Evolutionary conservation across 768 basidiomycete genomes (phyloP).

Genomic region (Macrolepiota fuliginosa): DNA sequence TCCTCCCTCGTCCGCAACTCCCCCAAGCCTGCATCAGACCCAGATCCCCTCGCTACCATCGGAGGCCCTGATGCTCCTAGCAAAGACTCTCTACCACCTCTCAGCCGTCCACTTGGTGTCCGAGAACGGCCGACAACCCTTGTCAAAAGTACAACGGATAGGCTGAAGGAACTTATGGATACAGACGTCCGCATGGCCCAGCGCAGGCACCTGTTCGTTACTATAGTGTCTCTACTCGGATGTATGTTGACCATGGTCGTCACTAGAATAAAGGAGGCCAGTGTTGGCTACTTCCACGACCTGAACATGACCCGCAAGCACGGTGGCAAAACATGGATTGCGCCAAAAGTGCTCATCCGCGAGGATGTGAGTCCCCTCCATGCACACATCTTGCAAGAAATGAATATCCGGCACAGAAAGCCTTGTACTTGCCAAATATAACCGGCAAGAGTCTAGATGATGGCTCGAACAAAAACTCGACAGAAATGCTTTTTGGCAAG

Average conservation of each 20-base stretch:
- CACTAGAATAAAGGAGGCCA: slow-evolving; percentile 46
- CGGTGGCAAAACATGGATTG: slow-evolving; percentile 95
- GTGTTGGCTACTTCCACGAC: slow-evolving; percentile 89
- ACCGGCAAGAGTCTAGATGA: slow-evolving; percentile 64
- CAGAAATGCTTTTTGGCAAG: slow-evolving; percentile 70
- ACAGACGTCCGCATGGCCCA: slow-evolving; percentile 69
- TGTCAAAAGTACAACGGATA: slow-evolving; percentile 56
- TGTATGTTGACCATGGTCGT: not conserved
- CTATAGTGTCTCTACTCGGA: not conserved
- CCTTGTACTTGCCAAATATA: slow-evolving; percentile 89
- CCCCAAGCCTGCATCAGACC: not conserved
- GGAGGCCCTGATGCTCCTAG: slow-evolving; percentile 8
- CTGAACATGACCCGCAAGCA: slow-evolving; percentile 71
- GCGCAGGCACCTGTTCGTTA: slow-evolving; percentile 56
- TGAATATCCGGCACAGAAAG: slow-evolving; percentile 53
- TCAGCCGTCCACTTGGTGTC: slow-evolving; percentile 77
- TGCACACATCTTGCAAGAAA: not conserved
- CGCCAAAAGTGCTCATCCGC: slow-evolving; percentile 82
- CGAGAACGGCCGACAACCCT: slow-evolving; percentile 61
- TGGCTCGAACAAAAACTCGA: slow-evolving; percentile 63
- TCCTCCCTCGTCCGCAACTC: slow-evolving; percentile 1
- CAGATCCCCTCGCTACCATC: not conserved
- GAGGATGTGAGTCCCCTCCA: slow-evolving; percentile 68
- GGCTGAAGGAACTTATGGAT: slow-evolving; percentile 68
- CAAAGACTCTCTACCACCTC: slow-evolving; percentile 27